A percentile compares a stretch with the other conserved stretches of the same genome.
Conservation (phyloP, 2,329 filamentous ascomycete species). For the Hirsutella minnesotensis region DNA sequence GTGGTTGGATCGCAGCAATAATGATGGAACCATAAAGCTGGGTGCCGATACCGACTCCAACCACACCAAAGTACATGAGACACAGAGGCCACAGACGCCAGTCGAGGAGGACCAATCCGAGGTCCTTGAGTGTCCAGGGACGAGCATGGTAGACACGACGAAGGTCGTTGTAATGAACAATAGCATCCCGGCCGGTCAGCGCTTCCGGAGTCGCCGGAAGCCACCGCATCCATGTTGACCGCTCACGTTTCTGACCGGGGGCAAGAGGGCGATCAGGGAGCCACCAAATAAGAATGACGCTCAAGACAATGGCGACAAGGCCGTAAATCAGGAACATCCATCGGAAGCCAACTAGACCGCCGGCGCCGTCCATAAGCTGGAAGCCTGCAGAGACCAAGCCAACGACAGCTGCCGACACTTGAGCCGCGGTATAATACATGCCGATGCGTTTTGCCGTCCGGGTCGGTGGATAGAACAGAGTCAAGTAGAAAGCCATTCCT, state of each 20-base stretch:
- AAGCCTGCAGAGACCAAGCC: slow-evolving; percentile 85
- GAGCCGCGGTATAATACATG: slow-evolving; percentile 78
- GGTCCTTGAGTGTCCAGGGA: slow-evolving; percentile 61
- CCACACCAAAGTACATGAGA: slow-evolving; percentile 90
- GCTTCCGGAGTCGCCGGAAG: slow-evolving; percentile 60
- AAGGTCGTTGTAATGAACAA: slow-evolving; percentile 74
- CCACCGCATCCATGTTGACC: slow-evolving; percentile 45
- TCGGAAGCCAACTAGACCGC: slow-evolving; percentile 68
- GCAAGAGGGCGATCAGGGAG: slow-evolving; percentile 70
- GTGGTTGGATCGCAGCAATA: slow-evolving; percentile 65
- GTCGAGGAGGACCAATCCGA: slow-evolving; percentile 61
- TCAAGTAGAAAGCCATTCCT: slow-evolving; percentile 87
- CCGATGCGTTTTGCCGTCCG: slow-evolving; percentile 81
- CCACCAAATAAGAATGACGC: slow-evolving; percentile 74
- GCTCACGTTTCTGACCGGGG: slow-evolving; percentile 49
- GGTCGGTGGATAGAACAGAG: slow-evolving; percentile 81
- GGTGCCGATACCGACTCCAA: slow-evolving; percentile 82
- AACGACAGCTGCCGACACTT: slow-evolving; percentile 80
- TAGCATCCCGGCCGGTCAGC: slow-evolving; percentile 63
- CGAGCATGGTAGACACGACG: slow-evolving; percentile 66
- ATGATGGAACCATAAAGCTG: slow-evolving; percentile 84
- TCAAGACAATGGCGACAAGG: slow-evolving; percentile 59
- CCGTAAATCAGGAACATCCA: slow-evolving; percentile 94
- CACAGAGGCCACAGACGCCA: slow-evolving; percentile 82
- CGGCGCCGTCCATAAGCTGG: slow-evolving; percentile 74